phyloP scores from a whole-genome alignment of 129 eudicot species.

The Gnaphalium uliginosum region DNA sequence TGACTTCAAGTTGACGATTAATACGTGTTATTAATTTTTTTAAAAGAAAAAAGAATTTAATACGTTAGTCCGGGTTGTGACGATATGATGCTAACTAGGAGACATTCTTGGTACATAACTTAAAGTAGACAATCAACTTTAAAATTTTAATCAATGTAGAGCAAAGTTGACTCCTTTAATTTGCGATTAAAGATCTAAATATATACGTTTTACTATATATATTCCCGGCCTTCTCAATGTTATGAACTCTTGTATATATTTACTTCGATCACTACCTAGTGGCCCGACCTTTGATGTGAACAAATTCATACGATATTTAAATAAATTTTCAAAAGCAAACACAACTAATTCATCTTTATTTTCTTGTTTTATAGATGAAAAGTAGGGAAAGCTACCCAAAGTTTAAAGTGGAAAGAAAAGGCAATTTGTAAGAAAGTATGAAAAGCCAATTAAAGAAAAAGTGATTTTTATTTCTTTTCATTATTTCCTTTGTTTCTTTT shows the following conservation, averaged over 20 bases:
- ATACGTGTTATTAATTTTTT: too few relatives aligned
- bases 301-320: neutral
- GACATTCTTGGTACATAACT: neutral
- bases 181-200: neutral
- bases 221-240: too few relatives aligned
- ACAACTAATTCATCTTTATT: slow-evolving; percentile 20
- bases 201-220: neutral
- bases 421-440: slow-evolving; percentile 44
- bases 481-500: slow-evolving; percentile 25
- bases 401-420: slow-evolving; percentile 40
- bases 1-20: too few relatives aligned
- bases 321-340: neutral
- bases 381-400: slow-evolving; percentile 43
- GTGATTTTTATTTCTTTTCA: slow-evolving; percentile 34
- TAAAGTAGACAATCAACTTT: neutral
- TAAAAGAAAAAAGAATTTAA: too few relatives aligned
- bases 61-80: too few relatives aligned
- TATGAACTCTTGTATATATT: too few relatives aligned
- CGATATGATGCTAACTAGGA: neutral
- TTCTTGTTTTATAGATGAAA: slow-evolving; percentile 31
- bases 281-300: neutral
- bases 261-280: too few relatives aligned
- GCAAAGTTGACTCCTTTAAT: neutral
- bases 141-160: neutral
- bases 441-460: slow-evolving; percentile 39